phyloP scores from a whole-genome alignment of 2,329 filamentous ascomycete species.

The Stemphylium lycopersici region DNA sequence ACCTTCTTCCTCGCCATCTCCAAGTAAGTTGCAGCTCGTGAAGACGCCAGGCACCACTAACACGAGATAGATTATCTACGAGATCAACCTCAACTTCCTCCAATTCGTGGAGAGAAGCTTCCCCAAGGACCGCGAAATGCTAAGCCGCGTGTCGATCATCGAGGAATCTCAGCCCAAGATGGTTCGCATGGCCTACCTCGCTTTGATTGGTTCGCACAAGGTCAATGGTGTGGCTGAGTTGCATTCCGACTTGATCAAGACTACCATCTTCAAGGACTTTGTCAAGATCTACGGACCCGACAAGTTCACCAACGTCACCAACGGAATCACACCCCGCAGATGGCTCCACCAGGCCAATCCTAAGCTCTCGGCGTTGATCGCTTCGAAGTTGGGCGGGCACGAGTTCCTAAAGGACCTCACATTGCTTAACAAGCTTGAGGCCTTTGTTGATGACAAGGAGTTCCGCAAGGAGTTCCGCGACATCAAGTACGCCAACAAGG shows the following conservation, averaged over 20 bases:
- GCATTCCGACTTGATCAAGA: slow-evolving; percentile 97
- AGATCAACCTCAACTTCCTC: slow-evolving; percentile 94
- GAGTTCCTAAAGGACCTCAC: slow-evolving; percentile 92
- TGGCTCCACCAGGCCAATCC: slow-evolving; percentile 99
- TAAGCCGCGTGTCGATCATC: slow-evolving; percentile 90
- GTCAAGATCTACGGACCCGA: slow-evolving; percentile 92
- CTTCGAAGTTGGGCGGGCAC: slow-evolving; percentile 81
- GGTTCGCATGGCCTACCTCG: slow-evolving; percentile 95
- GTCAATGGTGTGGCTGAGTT: slow-evolving; percentile 98
- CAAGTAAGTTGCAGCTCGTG: slow-evolving; percentile 54
- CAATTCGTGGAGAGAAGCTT: slow-evolving; percentile 89
- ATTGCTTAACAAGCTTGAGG: slow-evolving; percentile 81
- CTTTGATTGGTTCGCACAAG: slow-evolving; percentile 97
- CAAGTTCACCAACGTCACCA: slow-evolving; percentile 99
- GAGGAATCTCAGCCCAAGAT: slow-evolving; percentile 97
- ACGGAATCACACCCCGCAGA: slow-evolving; percentile 92
- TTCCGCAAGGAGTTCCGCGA: slow-evolving; percentile 96
- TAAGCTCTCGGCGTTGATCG: slow-evolving; percentile 86
- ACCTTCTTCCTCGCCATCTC: slow-evolving; percentile 89
- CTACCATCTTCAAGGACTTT: slow-evolving; percentile 99
- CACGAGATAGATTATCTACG: slow-evolving; percentile 79
- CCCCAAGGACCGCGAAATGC: slow-evolving; percentile 85
- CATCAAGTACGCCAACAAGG: slow-evolving; percentile 97
- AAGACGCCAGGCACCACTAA: slow-evolving; percentile 3
- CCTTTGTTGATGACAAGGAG: slow-evolving; percentile 80